Conservation (phyloP, 164 flowering plant species). For the Stephania cephalantha region DNA sequence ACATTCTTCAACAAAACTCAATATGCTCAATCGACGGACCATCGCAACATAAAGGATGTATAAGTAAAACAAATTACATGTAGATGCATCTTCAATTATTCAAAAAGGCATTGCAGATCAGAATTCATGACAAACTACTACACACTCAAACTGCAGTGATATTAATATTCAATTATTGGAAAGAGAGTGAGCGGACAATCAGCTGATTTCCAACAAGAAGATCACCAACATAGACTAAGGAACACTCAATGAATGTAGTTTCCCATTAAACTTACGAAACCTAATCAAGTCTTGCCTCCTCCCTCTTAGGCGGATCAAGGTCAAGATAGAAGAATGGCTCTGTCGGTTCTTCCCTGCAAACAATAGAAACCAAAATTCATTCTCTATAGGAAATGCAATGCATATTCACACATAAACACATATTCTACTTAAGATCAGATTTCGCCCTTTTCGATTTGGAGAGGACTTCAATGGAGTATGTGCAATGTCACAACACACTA, state of each 20-base stretch:
- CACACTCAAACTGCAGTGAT: background rate
- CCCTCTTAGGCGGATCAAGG: slow-evolving; percentile 65
- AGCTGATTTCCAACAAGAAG: background rate
- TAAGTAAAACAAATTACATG: background rate
- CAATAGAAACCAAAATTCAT: background rate
- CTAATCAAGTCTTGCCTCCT: slow-evolving; percentile 55
- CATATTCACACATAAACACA: background rate
- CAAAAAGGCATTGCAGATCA: background rate
- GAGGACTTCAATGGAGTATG: too few relatives aligned
- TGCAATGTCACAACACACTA: too few relatives aligned
- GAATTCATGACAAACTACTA: background rate
- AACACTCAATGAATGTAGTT: background rate
- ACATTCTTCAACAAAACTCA: background rate
- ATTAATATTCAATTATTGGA: background rate
- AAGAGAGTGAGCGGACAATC: background rate
- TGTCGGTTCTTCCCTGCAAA: slow-evolving; percentile 81
- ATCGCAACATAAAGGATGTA: background rate
- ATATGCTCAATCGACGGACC: background rate
- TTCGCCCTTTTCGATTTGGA: background rate
- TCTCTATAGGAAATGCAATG: background rate
- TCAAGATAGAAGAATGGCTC: slow-evolving; percentile 63
- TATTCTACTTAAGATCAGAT: background rate
- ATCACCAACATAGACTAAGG: background rate
- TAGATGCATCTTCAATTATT: background rate
- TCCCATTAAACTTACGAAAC: background rate